Percentiles rank a stretch among this genome's conserved stretches.
These are phyloP conservation scores for Liquidambar formosana DNA, from an alignment of 164 flowering plant genomes.

Conservation along the genomic window DNA sequence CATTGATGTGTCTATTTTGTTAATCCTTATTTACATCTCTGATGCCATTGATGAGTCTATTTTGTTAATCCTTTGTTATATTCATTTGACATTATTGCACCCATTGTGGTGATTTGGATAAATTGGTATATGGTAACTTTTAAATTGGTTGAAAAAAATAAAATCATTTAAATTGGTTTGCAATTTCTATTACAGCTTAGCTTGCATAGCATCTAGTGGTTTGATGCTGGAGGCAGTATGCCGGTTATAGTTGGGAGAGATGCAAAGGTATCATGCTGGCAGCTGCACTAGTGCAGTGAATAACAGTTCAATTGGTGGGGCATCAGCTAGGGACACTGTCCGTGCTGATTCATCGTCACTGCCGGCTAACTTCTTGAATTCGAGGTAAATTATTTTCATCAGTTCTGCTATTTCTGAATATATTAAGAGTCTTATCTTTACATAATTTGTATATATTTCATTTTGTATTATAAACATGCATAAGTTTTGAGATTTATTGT, in stretches of 20 bases:
- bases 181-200: slow-evolving; percentile 15
- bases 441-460: no score
- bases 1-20: neutral
- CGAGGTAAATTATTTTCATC: slow-evolving; percentile 51
- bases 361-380: slow-evolving; percentile 54
- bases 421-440: no score
- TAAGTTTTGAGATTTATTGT: no score
- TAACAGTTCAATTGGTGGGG: slow-evolving; percentile 63
- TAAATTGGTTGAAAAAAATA: neutral
- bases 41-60: neutral
- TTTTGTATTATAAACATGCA: no score
- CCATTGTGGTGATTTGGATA: neutral
- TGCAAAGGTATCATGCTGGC: slow-evolving; percentile 94
- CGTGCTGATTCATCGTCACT: slow-evolving; percentile 74
- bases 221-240: slow-evolving; percentile 83
- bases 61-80: neutral
- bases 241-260: slow-evolving; percentile 81
- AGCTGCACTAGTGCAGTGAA: slow-evolving; percentile 88
- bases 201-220: slow-evolving; percentile 27
- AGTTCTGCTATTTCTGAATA: neutral
- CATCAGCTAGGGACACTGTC: slow-evolving; percentile 66
- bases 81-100: neutral
- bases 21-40: neutral
- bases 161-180: neutral
- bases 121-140: slow-evolving; percentile 11